Conservation (phyloP, 2,329 filamentous ascomycete genomes). For the Simplicillium sp. region DNA sequence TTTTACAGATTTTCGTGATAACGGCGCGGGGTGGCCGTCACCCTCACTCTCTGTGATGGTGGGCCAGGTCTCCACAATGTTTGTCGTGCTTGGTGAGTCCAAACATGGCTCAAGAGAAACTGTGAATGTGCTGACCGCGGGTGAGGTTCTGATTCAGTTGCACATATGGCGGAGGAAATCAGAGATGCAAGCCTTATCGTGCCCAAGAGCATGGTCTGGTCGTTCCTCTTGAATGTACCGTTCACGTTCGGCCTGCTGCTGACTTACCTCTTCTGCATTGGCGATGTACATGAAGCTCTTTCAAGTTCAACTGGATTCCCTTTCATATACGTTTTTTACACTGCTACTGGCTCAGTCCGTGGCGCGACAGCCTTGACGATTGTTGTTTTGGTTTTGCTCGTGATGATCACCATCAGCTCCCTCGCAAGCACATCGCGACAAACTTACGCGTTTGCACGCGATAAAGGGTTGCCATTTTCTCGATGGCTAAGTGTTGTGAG, state of each 20-base stretch:
- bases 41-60: too few species aligned
- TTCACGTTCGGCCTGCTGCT: constrained; percentile 12
- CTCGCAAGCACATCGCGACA: constrained; percentile 48
- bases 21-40: too few species aligned
- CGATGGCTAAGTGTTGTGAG: constrained; percentile 2
- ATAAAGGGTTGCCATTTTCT: constrained; percentile 21
- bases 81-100: too few species aligned
- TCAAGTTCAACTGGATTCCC: constrained; percentile 34
- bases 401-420: constrained; percentile 39
- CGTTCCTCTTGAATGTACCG: too few species aligned
- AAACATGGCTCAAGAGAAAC: too few species aligned
- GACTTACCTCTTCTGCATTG: constrained; percentile 13
- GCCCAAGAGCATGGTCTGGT: too few species aligned
- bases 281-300: constrained; percentile 2
- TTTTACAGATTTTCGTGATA: too few species aligned
- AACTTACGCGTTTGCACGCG: constrained; percentile 41
- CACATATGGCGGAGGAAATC: too few species aligned
- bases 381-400: constrained; percentile 37
- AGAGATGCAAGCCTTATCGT: too few species aligned
- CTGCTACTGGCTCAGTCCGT: constrained; percentile 35
- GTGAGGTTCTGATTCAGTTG: too few species aligned
- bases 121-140: too few species aligned
- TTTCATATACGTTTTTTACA: constrained; percentile 48
- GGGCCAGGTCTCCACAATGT: too few species aligned
- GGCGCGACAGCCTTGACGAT: constrained; percentile 39